Evolutionary conservation across 352 stramenopile species (phyloP).

Genomic region (Aphanomyces invadans): DNA sequence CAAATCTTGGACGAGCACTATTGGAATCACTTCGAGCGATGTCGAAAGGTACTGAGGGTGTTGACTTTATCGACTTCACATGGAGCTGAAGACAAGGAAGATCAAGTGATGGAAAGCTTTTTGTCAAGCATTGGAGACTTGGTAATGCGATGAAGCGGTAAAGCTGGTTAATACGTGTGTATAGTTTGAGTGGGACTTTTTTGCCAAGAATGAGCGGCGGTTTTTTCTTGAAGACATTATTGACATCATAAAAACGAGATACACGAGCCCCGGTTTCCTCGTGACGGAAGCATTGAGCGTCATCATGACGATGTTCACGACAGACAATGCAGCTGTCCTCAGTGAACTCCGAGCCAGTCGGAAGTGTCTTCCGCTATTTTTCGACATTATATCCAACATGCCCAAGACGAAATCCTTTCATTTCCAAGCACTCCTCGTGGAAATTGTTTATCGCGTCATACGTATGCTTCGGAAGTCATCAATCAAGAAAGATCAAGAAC

Average conservation of each 20-base stretch:
- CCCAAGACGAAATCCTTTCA: constrained; percentile 22
- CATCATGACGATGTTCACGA: constrained; percentile 21
- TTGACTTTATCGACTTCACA: not conserved
- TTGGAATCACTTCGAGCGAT: not conserved
- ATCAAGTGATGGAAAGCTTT: constrained; percentile 2
- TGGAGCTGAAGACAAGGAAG: constrained; percentile 1
- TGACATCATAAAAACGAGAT: not conserved
- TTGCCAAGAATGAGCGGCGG: constrained; percentile 11
- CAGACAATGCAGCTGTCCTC: not conserved
- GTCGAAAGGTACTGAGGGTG: constrained; percentile 1
- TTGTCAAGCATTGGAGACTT: constrained; percentile 13
- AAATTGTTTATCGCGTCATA: constrained; percentile 18
- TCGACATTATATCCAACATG: constrained; percentile 18
- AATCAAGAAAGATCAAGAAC: constrained; percentile 10
- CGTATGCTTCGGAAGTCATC: constrained; percentile 14
- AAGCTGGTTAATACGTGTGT: not conserved
- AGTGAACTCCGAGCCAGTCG: constrained; percentile 3
- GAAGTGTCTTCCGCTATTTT: constrained; percentile 1
- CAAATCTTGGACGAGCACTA: constrained; percentile 5
- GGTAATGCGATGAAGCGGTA: not conserved
- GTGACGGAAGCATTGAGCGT: constrained; percentile 16
- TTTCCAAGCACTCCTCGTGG: constrained; percentile 21
- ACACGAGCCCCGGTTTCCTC: not conserved
- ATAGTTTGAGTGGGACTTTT: constrained; percentile 22
- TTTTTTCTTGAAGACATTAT: constrained; percentile 19